These are phyloP conservation scores for Laburnicola sp. DNA, from an alignment of 2,329 filamentous ascomycete genomes.

Conservation along the genomic window DNA sequence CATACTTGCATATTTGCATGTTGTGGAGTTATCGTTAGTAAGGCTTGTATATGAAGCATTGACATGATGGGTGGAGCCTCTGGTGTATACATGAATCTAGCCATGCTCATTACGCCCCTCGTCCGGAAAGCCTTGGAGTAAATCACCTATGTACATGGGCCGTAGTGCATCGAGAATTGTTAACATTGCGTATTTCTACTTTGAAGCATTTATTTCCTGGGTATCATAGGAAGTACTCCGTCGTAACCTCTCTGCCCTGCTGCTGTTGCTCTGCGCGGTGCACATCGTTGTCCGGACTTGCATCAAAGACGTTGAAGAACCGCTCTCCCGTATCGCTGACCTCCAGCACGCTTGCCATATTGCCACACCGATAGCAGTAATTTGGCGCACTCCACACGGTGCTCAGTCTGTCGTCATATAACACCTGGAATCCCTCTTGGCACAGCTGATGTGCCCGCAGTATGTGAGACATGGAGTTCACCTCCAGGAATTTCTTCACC, in stretches of 20 bases:
- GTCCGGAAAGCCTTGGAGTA: too few species aligned
- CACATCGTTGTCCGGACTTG: constrained; percentile 91
- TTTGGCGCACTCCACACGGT: constrained; percentile 86
- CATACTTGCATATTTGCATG: background rate
- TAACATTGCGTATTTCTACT: background rate
- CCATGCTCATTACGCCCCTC: too few species aligned
- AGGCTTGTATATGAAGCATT: background rate
- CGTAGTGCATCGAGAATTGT: too few species aligned
- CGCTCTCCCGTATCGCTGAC: constrained; percentile 90
- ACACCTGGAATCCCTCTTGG: constrained; percentile 95
- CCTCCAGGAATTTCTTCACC: constrained; percentile 95
- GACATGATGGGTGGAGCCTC: background rate
- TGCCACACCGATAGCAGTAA: constrained; percentile 93
- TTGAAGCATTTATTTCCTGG: constrained; percentile 13
- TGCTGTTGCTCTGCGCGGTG: constrained; percentile 80
- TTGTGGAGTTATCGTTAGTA: background rate
- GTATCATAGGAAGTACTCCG: constrained; percentile 69
- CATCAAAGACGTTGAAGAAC: constrained; percentile 97
- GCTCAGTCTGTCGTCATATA: constrained; percentile 91
- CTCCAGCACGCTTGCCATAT: constrained; percentile 95
- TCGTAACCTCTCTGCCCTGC: constrained; percentile 71
- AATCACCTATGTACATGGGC: too few species aligned
- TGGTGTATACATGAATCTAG: too few species aligned
- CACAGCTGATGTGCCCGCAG: constrained; percentile 97
- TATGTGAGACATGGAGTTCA: constrained; percentile 98